These are phyloP conservation scores for Microsporum audouinii DNA, from an alignment of 2,329 filamentous ascomycete species.

Conservation along the genomic window DNA sequence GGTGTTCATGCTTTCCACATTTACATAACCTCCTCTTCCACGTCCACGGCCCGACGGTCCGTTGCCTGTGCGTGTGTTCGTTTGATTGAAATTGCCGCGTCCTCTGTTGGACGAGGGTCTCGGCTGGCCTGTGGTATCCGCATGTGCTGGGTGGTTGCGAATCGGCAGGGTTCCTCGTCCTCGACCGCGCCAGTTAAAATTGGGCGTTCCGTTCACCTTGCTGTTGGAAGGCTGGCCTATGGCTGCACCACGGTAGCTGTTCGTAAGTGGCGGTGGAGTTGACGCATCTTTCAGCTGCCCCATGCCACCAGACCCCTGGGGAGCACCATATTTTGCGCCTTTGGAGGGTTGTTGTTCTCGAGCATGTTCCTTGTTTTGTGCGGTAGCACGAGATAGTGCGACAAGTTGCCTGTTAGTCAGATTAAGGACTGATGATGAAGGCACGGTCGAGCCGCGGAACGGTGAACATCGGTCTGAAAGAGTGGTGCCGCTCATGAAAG, in stretches of 20 bases:
- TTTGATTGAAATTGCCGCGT: background rate
- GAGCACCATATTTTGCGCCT: conserved; percentile 42
- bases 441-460: conserved; percentile 88
- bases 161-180: conserved; percentile 18
- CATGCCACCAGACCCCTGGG: conserved; percentile 45
- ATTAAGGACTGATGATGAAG: conserved; percentile 79
- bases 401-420: conserved; percentile 71
- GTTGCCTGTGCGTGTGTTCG: background rate
- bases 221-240: conserved; percentile 35
- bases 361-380: conserved; percentile 18
- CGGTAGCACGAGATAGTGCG: conserved; percentile 38
- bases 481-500: conserved; percentile 95
- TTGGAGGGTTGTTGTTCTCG: conserved; percentile 46
- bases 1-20: conserved; percentile 37
- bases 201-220: conserved; percentile 26
- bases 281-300: conserved; percentile 45
- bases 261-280: conserved; percentile 46
- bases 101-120: background rate
- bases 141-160: conserved; percentile 16
- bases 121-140: background rate
- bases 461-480: conserved; percentile 80
- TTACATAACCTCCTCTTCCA: conserved; percentile 19
- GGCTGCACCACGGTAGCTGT: conserved; percentile 49
- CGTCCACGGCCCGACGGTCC: conserved; percentile 6
- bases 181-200: conserved; percentile 31